Conservation (phyloP, 192 early-diverging fungal species). For the Fimicolochytrium jonesii region DNA sequence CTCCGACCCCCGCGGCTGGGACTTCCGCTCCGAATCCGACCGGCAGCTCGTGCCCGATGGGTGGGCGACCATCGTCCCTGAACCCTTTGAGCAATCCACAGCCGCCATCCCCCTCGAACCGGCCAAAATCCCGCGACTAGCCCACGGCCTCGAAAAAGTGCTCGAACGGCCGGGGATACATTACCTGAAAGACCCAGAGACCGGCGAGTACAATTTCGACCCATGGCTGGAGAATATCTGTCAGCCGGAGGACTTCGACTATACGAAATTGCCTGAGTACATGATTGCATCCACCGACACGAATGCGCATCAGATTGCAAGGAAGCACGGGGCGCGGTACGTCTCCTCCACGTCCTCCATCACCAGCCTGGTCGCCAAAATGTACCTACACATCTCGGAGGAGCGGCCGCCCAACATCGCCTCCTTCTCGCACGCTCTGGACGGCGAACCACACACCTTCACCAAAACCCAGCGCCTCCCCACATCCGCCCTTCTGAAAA, state of each 20-base stretch:
- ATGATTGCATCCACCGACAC: conserved; percentile 74
- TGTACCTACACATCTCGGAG: conserved; percentile 69
- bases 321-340: conserved; percentile 49
- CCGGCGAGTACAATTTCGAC: conserved; percentile 74
- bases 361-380: conserved; percentile 67
- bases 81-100: too few relatives aligned
- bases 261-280: conserved; percentile 71
- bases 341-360: conserved; percentile 89
- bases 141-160: conserved; percentile 62
- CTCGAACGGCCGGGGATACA: conserved; percentile 76
- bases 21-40: too few relatives aligned
- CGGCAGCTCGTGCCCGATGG: too few relatives aligned
- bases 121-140: conserved; percentile 36
- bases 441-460: conserved; percentile 53
- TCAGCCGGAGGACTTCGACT: conserved; percentile 78
- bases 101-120: too few relatives aligned
- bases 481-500: conserved; percentile 65
- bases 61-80: too few relatives aligned
- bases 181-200: conserved; percentile 69
- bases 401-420: conserved; percentile 56
- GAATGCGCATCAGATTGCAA: conserved; percentile 27
- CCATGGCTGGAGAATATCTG: conserved; percentile 75
- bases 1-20: too few relatives aligned
- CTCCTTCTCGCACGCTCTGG: conserved; percentile 61
- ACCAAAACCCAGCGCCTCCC: conserved; percentile 65